Percentiles rank a stretch among this genome's conserved stretches.
Conservation (phyloP, 441 rosid species). For the Populus tomentosa region DNA sequence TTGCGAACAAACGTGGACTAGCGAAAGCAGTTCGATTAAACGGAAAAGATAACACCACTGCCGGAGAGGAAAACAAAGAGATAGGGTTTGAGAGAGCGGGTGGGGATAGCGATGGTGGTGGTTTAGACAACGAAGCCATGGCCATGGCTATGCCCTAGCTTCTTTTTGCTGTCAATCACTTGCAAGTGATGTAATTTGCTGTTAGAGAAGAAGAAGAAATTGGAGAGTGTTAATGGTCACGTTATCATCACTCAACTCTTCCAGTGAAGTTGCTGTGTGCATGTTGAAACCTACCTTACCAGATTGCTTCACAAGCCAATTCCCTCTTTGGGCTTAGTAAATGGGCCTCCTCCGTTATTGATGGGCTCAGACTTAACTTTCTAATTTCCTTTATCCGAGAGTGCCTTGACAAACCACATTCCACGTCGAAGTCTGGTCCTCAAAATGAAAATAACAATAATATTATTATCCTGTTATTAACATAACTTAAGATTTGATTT, state of each 20-base stretch:
- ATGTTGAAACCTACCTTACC: not conserved
- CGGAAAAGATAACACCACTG: constrained; percentile 38
- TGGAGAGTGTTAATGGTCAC: not conserved
- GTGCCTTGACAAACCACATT: too few species aligned
- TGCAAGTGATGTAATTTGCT: not conserved
- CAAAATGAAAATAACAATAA: too few species aligned
- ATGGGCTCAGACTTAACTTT: not conserved
- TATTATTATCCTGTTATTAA: too few species aligned
- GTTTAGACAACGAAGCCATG: constrained; percentile 44
- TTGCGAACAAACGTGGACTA: constrained; percentile 33
- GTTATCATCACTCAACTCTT: not conserved
- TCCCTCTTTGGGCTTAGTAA: not conserved
- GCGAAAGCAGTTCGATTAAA: constrained; percentile 24
- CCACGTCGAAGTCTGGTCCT: too few species aligned
- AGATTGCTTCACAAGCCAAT: not conserved
- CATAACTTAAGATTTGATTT: too few species aligned
- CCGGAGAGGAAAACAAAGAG: constrained; percentile 31
- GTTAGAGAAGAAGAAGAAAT: not conserved
- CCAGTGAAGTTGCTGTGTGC: not conserved
- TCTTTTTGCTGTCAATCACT: not conserved
- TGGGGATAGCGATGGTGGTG: constrained; percentile 22
- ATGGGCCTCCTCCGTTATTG: not conserved
- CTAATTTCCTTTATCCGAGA: too few species aligned
- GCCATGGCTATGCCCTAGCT: constrained; percentile 10
- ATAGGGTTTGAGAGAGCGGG: constrained; percentile 26